phyloP scores from a whole-genome alignment of 2,329 filamentous ascomycete species.

The Paramyrothecium roridum region DNA sequence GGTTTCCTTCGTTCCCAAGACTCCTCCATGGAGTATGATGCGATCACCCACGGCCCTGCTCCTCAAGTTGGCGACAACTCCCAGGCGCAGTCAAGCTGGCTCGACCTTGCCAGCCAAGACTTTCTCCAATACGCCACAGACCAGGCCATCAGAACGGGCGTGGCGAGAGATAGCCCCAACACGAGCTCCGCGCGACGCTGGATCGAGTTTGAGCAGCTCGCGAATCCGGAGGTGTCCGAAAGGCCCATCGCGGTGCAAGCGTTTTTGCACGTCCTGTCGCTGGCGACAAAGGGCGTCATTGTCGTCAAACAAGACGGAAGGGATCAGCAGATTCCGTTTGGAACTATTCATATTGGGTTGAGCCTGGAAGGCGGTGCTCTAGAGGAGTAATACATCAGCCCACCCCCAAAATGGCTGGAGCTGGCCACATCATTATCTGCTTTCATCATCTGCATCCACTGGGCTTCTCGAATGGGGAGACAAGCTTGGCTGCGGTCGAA shows the following conservation, averaged over 20 bases:
- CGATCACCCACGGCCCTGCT: constrained; percentile 10
- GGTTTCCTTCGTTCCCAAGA: constrained; percentile 21
- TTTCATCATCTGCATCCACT: no score
- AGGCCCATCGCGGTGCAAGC: constrained; percentile 69
- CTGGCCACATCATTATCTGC: not conserved
- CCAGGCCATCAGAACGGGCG: constrained; percentile 27
- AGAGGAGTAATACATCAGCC: not conserved
- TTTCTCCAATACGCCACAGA: constrained; percentile 43
- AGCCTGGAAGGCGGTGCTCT: constrained; percentile 9
- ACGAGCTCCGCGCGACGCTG: constrained; percentile 28
- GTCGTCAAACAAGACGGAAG: constrained; percentile 57
- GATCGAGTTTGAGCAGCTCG: constrained; percentile 67
- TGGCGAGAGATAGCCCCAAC: constrained; percentile 23
- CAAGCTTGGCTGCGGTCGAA: no score
- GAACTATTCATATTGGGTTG: constrained; percentile 43
- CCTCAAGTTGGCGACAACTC: constrained; percentile 19
- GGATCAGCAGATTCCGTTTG: constrained; percentile 35
- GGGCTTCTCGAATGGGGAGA: no score
- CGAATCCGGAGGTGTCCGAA: constrained; percentile 53
- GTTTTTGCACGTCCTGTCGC: constrained; percentile 68
- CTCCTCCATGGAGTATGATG: constrained; percentile 24
- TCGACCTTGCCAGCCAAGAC: constrained; percentile 43
- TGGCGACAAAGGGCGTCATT: constrained; percentile 65
- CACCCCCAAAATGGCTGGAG: not conserved
- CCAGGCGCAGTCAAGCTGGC: constrained; percentile 26